These are phyloP conservation scores for Xylariaceae sp. DNA, from an alignment of 2,329 filamentous ascomycete species.

Conservation along the genomic window DNA sequence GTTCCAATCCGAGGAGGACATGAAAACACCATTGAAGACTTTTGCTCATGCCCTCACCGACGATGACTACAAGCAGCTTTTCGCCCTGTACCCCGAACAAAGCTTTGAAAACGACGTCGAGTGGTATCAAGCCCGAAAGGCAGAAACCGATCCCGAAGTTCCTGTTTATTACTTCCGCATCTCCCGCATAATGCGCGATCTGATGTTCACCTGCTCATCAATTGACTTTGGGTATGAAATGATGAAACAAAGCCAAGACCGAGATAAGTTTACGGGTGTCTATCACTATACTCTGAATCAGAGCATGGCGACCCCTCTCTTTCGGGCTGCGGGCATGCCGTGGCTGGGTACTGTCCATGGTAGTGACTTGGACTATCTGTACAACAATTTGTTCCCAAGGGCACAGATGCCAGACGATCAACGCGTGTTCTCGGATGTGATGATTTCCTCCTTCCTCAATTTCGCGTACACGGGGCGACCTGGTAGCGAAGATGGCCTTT, in stretches of 20 bases:
- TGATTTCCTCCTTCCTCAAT: constrained; percentile 21
- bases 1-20: constrained; percentile 24
- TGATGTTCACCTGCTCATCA: constrained; percentile 23
- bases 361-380: constrained; percentile 29
- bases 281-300: constrained; percentile 30
- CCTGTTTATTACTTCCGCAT: constrained; percentile 19
- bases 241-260: constrained; percentile 13
- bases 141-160: constrained; percentile 16
- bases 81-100: constrained; percentile 26
- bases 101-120: constrained; percentile 23
- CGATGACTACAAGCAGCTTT: constrained; percentile 22
- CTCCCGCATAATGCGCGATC: constrained; percentile 19
- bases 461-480: constrained; percentile 26
- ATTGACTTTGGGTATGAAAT: constrained; percentile 21
- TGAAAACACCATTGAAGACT: constrained; percentile 20
- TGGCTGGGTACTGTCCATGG: constrained; percentile 25
- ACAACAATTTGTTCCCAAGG: constrained; percentile 23
- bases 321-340: constrained; percentile 23
- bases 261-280: constrained; percentile 16
- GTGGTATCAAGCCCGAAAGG: constrained; percentile 20
- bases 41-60: constrained; percentile 24
- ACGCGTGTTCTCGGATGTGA: constrained; percentile 11
- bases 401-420: constrained; percentile 17
- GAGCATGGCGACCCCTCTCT: constrained; percentile 27
- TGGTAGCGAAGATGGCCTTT: not conserved